These are phyloP conservation scores for Candida vaughaniae DNA, from an alignment of 805 yeast genomes.

Conservation along the genomic window DNA sequence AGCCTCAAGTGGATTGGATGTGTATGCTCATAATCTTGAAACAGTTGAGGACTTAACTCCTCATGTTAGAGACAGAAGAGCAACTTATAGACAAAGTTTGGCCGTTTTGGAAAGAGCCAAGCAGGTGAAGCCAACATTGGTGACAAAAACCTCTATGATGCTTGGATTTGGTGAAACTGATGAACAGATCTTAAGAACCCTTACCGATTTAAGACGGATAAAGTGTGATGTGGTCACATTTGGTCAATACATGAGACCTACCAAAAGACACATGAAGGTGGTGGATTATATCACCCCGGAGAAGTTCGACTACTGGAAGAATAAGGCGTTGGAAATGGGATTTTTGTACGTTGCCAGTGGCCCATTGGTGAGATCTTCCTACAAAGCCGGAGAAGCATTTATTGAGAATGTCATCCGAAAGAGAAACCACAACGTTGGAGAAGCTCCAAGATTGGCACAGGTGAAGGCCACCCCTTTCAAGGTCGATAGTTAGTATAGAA, in stretches of 20 bases:
- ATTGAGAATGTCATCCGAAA: slow-evolving; percentile 89
- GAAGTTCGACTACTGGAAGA: slow-evolving; percentile 91
- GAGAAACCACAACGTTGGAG: slow-evolving; percentile 56
- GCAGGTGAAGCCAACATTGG: slow-evolving; percentile 63
- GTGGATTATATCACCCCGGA: slow-evolving; percentile 94
- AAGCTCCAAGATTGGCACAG: slow-evolving; percentile 31
- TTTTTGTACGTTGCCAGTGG: slow-evolving; percentile 97
- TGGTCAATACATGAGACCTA: slow-evolving; percentile 99
- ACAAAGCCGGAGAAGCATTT: slow-evolving; percentile 97
- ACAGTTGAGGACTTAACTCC: slow-evolving; percentile 96
- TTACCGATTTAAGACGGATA: slow-evolving; percentile 71
- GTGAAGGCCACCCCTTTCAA: slow-evolving; percentile 8
- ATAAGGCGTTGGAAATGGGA: slow-evolving; percentile 82
- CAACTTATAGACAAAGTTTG: slow-evolving; percentile 87
- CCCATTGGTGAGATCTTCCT: slow-evolving; percentile 92
- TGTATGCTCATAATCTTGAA: slow-evolving; percentile 94
- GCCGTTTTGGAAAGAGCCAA: slow-evolving; percentile 80
- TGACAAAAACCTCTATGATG: slow-evolving; percentile 95
- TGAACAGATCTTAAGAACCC: slow-evolving; percentile 75
- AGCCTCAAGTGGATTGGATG: slow-evolving; percentile 88
- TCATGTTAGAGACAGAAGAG: slow-evolving; percentile 92
- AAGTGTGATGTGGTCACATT: slow-evolving; percentile 94
- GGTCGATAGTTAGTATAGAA: background rate
- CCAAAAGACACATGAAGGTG: slow-evolving; percentile 97
- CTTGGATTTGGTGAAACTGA: slow-evolving; percentile 96